A percentile compares a stretch with the other conserved stretches of the same genome.
These are phyloP conservation scores for Colletotrichum incanum DNA, from an alignment of 2,329 filamentous ascomycete genomes.

Conservation along the genomic window DNA sequence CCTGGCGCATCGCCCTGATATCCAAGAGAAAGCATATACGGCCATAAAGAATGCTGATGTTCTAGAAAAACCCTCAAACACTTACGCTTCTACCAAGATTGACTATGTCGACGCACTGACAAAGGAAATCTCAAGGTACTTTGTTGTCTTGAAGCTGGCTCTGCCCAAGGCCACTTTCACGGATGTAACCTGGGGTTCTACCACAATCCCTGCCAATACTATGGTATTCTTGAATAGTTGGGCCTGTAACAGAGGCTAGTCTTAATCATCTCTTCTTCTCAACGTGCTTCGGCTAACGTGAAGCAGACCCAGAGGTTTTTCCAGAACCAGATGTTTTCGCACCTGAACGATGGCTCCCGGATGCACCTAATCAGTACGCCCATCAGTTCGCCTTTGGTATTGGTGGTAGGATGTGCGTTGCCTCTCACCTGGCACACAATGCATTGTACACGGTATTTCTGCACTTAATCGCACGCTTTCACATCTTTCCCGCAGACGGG, in stretches of 20 bases:
- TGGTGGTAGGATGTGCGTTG: constrained; percentile 69
- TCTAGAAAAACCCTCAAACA: constrained; percentile 4
- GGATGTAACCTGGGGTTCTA: constrained; percentile 46
- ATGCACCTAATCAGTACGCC: constrained; percentile 47
- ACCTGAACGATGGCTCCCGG: constrained; percentile 57
- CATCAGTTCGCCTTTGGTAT: constrained; percentile 69
- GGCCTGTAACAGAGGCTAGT: constrained; percentile 49
- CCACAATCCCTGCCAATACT: constrained; percentile 69
- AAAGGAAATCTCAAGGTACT: constrained; percentile 76
- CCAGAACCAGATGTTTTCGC: constrained; percentile 75
- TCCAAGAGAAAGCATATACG: constrained; percentile 48
- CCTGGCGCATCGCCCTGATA: constrained; percentile 48
- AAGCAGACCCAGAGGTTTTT: constrained; percentile 71
- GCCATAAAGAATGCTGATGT: constrained; percentile 54
- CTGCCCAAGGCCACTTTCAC: constrained; percentile 67
- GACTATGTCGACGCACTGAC: constrained; percentile 76
- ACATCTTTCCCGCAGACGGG: constrained; percentile 52
- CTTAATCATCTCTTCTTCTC: background rate
- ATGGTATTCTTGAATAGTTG: constrained; percentile 51
- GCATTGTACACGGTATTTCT: constrained; percentile 68
- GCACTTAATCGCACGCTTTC: constrained; percentile 65
- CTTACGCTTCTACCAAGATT: constrained; percentile 65
- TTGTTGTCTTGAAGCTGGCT: constrained; percentile 76
- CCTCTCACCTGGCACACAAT: constrained; percentile 67
- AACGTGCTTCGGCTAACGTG: background rate